These are phyloP conservation scores for thale cress (Arabidopsis thaliana) DNA, from an alignment of 345 rosid genomes.

Conservation along the genomic window TAIR10.1 NC_003075.7:15321501-15322000, in stretches of 20 bases:
- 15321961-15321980: background rate
- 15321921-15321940: constrained; percentile 4
- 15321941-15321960: background rate
- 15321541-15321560: background rate
- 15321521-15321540: background rate
- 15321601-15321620: background rate
- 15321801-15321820: background rate
- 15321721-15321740: background rate
- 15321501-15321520: background rate
- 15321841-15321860: background rate
- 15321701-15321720: background rate
- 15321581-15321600: background rate
- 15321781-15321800: background rate
- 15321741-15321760: background rate
- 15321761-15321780: background rate
- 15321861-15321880: constrained; percentile 2
- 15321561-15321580: background rate
- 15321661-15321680: constrained; percentile 9
- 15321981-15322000: background rate
- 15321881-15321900: background rate
- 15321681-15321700: background rate
- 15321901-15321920: constrained; percentile 17
- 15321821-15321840: background rate
- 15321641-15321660: background rate
- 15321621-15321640: background rate